These are phyloP conservation scores for Aspergillus sergii DNA, from an alignment of 2,329 filamentous ascomycete genomes.

Conservation along the genomic window DNA sequence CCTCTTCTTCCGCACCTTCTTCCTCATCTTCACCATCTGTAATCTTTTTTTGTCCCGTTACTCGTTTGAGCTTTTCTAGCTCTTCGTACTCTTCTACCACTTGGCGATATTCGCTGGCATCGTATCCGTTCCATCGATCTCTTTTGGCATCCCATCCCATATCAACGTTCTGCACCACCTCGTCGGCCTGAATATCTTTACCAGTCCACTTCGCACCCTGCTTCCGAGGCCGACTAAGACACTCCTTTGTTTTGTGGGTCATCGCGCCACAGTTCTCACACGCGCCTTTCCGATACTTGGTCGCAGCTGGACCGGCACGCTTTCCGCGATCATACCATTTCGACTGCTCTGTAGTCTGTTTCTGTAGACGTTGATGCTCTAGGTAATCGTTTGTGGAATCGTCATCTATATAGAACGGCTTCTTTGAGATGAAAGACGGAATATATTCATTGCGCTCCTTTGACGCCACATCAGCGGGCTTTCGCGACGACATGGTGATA, in stretches of 20 bases:
- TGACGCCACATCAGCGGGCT: slow-evolving; percentile 55
- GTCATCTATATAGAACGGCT: slow-evolving; percentile 90
- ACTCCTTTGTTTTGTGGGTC: slow-evolving; percentile 95
- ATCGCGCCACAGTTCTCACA: slow-evolving; percentile 98
- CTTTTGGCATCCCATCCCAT: slow-evolving; percentile 96
- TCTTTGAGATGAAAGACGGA: slow-evolving; percentile 95
- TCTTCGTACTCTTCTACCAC: slow-evolving; percentile 91
- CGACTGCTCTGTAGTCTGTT: slow-evolving; percentile 67
- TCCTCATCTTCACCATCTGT: slow-evolving; percentile 60
- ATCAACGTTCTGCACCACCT: slow-evolving; percentile 79
- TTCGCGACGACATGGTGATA: slow-evolving; percentile 45
- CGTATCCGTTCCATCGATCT: slow-evolving; percentile 98
- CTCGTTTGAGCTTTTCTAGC: slow-evolving; percentile 72
- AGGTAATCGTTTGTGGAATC: slow-evolving; percentile 83
- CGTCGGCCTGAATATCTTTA: slow-evolving; percentile 90
- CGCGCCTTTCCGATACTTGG: slow-evolving; percentile 95
- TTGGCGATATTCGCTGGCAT: slow-evolving; percentile 78
- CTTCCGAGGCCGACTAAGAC: slow-evolving; percentile 83
- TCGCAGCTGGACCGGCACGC: slow-evolving; percentile 82
- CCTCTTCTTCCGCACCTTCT: slow-evolving; percentile 47
- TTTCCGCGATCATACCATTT: slow-evolving; percentile 94
- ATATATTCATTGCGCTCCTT: slow-evolving; percentile 99
- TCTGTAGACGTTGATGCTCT: slow-evolving; percentile 88
- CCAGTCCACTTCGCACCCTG: slow-evolving; percentile 91
- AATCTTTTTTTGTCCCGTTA: slow-evolving; percentile 52